These are phyloP conservation scores for Lecanoromycetidae sp. DNA, from an alignment of 2,329 filamentous ascomycete genomes.

Conservation along the genomic window DNA sequence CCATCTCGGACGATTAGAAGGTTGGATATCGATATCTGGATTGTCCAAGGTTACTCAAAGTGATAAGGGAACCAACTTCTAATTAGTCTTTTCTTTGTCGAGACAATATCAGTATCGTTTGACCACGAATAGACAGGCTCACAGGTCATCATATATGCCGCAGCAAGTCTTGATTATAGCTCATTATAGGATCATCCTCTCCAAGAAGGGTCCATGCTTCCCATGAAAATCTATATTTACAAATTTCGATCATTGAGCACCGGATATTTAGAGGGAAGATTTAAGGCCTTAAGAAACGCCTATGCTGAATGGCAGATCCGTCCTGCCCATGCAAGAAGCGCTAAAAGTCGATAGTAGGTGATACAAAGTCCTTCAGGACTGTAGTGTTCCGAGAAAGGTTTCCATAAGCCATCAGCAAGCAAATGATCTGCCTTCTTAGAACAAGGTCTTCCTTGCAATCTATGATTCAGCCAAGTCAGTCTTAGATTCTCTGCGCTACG, in stretches of 20 bases:
- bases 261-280: slow-evolving; percentile 5
- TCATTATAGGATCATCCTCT: no score
- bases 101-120: no score
- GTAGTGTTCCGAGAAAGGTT: background rate
- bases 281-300: background rate
- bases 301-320: background rate
- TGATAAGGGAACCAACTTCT: no score
- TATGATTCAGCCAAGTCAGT: slow-evolving; percentile 20
- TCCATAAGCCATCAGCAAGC: background rate
- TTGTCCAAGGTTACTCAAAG: no score
- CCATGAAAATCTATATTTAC: slow-evolving; percentile 3
- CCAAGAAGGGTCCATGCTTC: no score
- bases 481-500: background rate
- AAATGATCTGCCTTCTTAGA: no score
- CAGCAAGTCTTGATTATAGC: no score
- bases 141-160: no score
- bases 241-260: slow-evolving; percentile 1
- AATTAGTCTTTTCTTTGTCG: no score
- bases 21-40: no score
- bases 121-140: no score
- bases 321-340: background rate
- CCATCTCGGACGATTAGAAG: no score
- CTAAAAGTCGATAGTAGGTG: background rate
- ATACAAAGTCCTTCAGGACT: background rate
- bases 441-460: slow-evolving; percentile 41